Base-by-base conservation (phyloP, 768 basidiomycete species). In the Calocera viscosa region DNA sequence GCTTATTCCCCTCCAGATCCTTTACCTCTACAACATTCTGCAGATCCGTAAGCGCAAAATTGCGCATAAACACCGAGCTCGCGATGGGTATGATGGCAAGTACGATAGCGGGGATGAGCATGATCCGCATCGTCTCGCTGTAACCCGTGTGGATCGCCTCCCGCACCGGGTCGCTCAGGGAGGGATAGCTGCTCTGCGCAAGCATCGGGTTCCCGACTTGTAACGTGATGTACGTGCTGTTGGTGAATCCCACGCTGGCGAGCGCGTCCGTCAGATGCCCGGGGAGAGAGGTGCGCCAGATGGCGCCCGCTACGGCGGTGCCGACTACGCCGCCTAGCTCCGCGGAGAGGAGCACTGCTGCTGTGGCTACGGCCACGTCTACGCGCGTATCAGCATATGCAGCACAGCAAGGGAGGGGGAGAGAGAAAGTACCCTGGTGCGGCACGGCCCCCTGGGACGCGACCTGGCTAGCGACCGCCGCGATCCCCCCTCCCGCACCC, bases 401-500 rank as follows among this genome's bases (percentile, higher is more conserved):
- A 64, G 69, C 69, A 70, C 35, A 70, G 65, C 10, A 67, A 67
- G 19, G 64, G 28, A 60, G 19, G 63, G 69, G 68, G 49, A 1
- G 39, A 7, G 11, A 2, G 49, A 5, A 28, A 49, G 34, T 19
- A 66, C 66, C 66, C 38, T 74, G 74, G 71, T 88, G 87, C 0
- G 82, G 78, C 1, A 88, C 88, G 12, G 82, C 77, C 1, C 86
- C 87, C 72, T 89, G 87, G 1, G 86, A 82, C 33, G 81, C 82
- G 39, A 86, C 84, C 72, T 84, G 84, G 0, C 80, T 74, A 2
- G 82, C 73, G 43, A 84, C 77, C 8, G 82, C 81, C 1, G 87
- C 86, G 66, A 90, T 80, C 17, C 88, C 89, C 16, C 89, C 89
- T 19, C 89, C 89, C 10, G 86, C 76, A 60, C 88, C 89, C 75